Base-by-base conservation (phyloP, 1,284 basidiomycete genomes). In the Agaricales sp. region DNA sequence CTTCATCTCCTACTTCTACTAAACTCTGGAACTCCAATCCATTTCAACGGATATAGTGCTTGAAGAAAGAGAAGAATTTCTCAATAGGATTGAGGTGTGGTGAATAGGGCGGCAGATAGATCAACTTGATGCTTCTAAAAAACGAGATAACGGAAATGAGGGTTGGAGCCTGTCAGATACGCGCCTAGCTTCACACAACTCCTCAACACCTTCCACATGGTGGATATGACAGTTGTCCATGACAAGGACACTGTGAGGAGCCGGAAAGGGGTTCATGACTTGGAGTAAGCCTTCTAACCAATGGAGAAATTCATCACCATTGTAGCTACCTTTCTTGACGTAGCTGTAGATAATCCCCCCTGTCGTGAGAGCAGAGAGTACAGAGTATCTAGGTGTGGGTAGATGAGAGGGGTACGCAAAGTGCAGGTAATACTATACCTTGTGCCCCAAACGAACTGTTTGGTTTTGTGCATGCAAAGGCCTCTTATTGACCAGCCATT, bases 11-110 rank as follows among this genome's bases (percentile, higher is more conserved):
- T n/a, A n/a, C n/a, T n/a, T n/a, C n/a, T n/a, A n/a, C n/a, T n/a
- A n/a, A n/a, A n/a, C n/a, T n/a, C n/a, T n/a, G n/a, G n/a, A n/a
- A n/a, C n/a, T n/a, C n/a, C n/a, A n/a, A n/a, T n/a, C n/a, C n/a
- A n/a, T n/a, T n/a, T n/a, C n/a, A n/a, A n/a, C n/a, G n/a, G n/a
- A n/a, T n/a, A n/a, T n/a, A n/a, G n/a, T n/a, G n/a, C n/a, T n/a
- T n/a, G n/a, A n/a, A n/a, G n/a, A n/a, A n/a, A n/a, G n/a, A n/a
- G n/a, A n/a, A n/a, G n/a, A n/a, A n/a, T n/a, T n/a, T n/a, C n/a
- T n/a, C n/a, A 45, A 55, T 59, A 2, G 57, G 58, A 20, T 58
- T 58, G 14, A 58, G 24, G 41, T 59, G 56, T 2, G 57, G 57
- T 1, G 56, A 59, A 48, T 59, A 58, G 2, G 57, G 52, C 0